These are phyloP conservation scores for Alternaria triticina DNA, from an alignment of 2,329 filamentous ascomycete species.

Conservation along the genomic window DNA sequence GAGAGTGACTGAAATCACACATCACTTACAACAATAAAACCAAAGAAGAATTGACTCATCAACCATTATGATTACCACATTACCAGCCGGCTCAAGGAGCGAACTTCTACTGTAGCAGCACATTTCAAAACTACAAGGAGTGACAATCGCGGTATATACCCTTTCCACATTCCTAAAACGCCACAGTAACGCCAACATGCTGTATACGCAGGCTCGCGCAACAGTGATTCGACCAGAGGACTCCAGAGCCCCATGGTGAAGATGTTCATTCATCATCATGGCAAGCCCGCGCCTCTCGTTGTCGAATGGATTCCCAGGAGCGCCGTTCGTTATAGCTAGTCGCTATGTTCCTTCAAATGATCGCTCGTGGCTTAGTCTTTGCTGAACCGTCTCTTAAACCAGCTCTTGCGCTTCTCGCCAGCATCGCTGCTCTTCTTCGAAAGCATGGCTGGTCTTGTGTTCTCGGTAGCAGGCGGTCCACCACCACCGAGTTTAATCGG, in stretches of 20 bases:
- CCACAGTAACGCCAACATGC: constrained; percentile 18
- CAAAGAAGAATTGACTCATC: constrained; percentile 1
- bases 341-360: neutral
- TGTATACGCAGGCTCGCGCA: constrained; percentile 5
- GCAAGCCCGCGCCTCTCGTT: constrained; percentile 5
- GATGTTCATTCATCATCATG: constrained; percentile 16
- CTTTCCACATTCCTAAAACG: constrained; percentile 12
- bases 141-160: constrained; percentile 17
- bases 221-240: constrained; percentile 12
- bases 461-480: constrained; percentile 14
- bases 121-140: constrained; percentile 18
- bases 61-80: constrained; percentile 39
- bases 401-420: constrained; percentile 78
- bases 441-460: constrained; percentile 23
- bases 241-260: constrained; percentile 2
- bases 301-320: neutral
- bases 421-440: constrained; percentile 29
- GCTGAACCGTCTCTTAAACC: constrained; percentile 85
- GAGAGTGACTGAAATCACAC: neutral
- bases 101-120: constrained; percentile 17
- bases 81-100: constrained; percentile 12
- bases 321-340: constrained; percentile 3
- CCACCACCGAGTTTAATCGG: constrained; percentile 32
- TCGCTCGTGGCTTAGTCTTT: constrained; percentile 53
- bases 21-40: neutral